Evolutionary conservation across 768 basidiomycete genomes (phyloP), one percentile per base, ranked within the genome.

Genomic region (Mycena belliarum): DNA sequence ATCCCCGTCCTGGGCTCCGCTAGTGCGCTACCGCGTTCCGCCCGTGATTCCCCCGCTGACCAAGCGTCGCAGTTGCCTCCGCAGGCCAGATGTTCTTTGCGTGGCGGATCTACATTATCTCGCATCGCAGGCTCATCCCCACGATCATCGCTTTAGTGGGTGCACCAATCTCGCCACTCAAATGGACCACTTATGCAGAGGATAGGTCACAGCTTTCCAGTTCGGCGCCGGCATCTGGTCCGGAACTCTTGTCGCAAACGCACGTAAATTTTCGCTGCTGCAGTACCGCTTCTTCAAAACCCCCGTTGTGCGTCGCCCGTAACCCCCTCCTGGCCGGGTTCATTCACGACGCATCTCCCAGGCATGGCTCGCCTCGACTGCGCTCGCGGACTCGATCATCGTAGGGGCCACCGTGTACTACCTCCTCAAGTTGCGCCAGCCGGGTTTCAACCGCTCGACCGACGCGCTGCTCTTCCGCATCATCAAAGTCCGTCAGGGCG

Each of bases 311-410:
- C 11, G 26, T 33, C 9, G 42, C 52, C 32, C 37, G 14, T n/a
- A 37, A 28, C 11, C 29, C 14, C 26, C 1, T 24, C 46, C 21
- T 18, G 33, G 57, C 50, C 15, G 24, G 47, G 20, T 20, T 24
- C 3, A 38, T n/a, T 18, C 20, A 41, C 23, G 18, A 32, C 49
- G 14, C 24, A n/a, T 33, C 20, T n/a, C n/a, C n/a, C 26, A 70
- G 69, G 52, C 65, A 6, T 70, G 67, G 65, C 60, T 66, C 20
- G 54, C 57, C 2, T 63, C 57, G 11, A 66, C 64, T 9, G 69
- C 69, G 3, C n/a, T 58, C 7, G 61, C 57, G 40, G 66, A 70
- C 53, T 25, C 68, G 37, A 9, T 67, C 16, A 67, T 70, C 52
- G 66, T 68, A 10, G 41, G 53, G 6, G 50, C 57, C 29, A 68